Conservation (phyloP, 768 basidiomycete genomes). For the Naematelia aurantialba region DNA sequence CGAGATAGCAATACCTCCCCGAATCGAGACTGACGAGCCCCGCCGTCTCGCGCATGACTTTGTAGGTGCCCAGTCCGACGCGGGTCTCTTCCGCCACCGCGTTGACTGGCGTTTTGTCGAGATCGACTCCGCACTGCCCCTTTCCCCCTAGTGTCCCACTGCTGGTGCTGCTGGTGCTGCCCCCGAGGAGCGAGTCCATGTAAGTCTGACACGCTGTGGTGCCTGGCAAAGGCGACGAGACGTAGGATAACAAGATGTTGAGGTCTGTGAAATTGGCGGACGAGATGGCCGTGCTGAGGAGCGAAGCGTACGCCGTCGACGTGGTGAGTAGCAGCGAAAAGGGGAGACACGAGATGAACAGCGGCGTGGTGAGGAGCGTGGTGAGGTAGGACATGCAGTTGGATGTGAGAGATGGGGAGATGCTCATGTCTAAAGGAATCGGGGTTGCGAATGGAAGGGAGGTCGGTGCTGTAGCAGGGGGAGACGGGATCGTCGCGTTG, state of each 20-base stretch:
- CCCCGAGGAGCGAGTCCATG: slow-evolving; percentile 11
- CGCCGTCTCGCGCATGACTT: slow-evolving; percentile 25
- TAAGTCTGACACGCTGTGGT: slow-evolving; percentile 22
- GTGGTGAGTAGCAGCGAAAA: slow-evolving; percentile 43
- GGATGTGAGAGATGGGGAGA: slow-evolving; percentile 29
- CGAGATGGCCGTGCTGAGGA: slow-evolving; percentile 18
- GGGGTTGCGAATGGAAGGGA: slow-evolving; percentile 28
- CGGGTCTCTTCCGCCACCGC: slow-evolving; percentile 22
- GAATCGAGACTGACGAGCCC: slow-evolving; percentile 23
- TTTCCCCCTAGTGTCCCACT: slow-evolving; percentile 21
- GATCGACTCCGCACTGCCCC: slow-evolving; percentile 29
- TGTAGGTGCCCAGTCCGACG: slow-evolving; percentile 30
- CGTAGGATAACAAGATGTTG: slow-evolving; percentile 31
- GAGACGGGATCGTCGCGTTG: slow-evolving; percentile 14
- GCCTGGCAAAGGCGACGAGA: slow-evolving; percentile 17
- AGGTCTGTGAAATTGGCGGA: slow-evolving; percentile 26
- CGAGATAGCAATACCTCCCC: slow-evolving; percentile 39
- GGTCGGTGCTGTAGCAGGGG: slow-evolving; percentile 19
- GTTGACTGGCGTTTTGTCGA: slow-evolving; percentile 10
- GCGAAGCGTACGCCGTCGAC: slow-evolving; percentile 27
- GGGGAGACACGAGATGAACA: slow-evolving; percentile 38
- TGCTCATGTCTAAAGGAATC: slow-evolving; percentile 33
- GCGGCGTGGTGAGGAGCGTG: slow-evolving; percentile 21
- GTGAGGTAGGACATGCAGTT: slow-evolving; percentile 34
- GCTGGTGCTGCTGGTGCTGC: too few species aligned